A percentile compares a stretch with the other conserved stretches of the same genome.
These are phyloP conservation scores for Hysterangium stoloniferum DNA, from an alignment of 768 basidiomycete genomes.

Conservation along the genomic window DNA sequence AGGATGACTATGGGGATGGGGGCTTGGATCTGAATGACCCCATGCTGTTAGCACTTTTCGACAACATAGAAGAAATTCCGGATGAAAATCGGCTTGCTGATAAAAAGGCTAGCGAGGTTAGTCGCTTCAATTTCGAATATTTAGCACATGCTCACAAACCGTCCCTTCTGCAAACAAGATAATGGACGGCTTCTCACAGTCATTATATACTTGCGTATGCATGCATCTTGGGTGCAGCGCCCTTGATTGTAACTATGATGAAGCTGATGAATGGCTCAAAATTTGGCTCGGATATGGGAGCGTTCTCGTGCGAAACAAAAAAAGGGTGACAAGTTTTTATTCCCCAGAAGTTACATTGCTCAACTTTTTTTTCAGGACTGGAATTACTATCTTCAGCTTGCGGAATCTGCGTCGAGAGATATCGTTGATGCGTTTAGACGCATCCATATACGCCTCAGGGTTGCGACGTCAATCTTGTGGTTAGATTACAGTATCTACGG, in stretches of 20 bases:
- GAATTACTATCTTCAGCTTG: constrained; percentile 46
- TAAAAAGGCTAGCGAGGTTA: constrained; percentile 41
- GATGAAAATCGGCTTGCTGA: constrained; percentile 37
- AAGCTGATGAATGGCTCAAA: constrained; percentile 52
- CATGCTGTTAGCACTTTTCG: constrained; percentile 46
- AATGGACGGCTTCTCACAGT: constrained; percentile 43
- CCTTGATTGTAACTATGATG: constrained; percentile 20
- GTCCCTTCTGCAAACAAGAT: constrained; percentile 31
- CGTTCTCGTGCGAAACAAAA: constrained; percentile 46
- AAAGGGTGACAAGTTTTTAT: constrained; percentile 27
- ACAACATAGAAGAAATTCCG: constrained; percentile 24
- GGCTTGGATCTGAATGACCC: constrained; percentile 59
- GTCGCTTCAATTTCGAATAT: constrained; percentile 12
- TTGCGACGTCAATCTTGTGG: constrained; percentile 48
- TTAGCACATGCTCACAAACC: background rate
- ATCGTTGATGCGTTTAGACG: constrained; percentile 44
- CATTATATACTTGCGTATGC: constrained; percentile 49
- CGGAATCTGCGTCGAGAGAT: constrained; percentile 46
- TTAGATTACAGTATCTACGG: constrained; percentile 54
- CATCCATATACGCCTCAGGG: constrained; percentile 53
- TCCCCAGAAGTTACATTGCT: background rate
- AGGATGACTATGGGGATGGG: constrained; percentile 62
- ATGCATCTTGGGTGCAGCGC: constrained; percentile 33
- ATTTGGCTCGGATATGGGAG: constrained; percentile 70
- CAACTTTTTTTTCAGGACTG: constrained; percentile 42